Percentiles rank a stretch among this genome's conserved stretches.
These are phyloP conservation scores for Blastomyces parvus DNA, from an alignment of 2,329 filamentous ascomycete genomes.

Conservation along the genomic window DNA sequence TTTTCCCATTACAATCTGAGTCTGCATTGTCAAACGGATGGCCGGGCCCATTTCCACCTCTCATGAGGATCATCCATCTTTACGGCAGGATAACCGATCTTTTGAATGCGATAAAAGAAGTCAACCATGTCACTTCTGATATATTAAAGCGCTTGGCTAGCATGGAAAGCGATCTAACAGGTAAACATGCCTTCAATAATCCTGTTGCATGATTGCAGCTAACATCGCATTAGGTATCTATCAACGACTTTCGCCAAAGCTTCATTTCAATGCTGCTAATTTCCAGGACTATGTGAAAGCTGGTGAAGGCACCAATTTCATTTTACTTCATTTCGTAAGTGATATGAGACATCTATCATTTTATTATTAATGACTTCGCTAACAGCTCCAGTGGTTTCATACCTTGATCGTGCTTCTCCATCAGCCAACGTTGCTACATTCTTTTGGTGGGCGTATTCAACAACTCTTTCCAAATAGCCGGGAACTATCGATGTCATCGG, in stretches of 20 bases:
- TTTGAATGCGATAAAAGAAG: conserved; percentile 67
- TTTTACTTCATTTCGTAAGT: conserved; percentile 61
- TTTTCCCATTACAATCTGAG: conserved; percentile 52
- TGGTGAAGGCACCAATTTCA: conserved; percentile 77
- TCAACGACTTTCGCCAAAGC: conserved; percentile 60
- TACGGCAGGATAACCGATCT: conserved; percentile 78
- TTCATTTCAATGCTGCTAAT: conserved; percentile 78
- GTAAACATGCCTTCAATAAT: conserved; percentile 25
- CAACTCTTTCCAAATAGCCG: conserved; percentile 71
- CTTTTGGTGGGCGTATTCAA: conserved; percentile 59
- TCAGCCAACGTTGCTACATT: conserved; percentile 71
- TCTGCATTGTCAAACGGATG: conserved; percentile 50
- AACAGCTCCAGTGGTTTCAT: conserved; percentile 58
- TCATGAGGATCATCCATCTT: conserved; percentile 75
- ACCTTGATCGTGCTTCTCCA: conserved; percentile 76
- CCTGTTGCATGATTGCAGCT: conserved; percentile 10
- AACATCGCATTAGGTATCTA: conserved; percentile 44
- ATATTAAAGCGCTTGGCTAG: conserved; percentile 60
- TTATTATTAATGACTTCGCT: conserved; percentile 9
- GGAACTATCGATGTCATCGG: conserved; percentile 74
- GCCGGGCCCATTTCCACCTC: conserved; percentile 68
- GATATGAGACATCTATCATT: not conserved
- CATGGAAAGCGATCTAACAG: conserved; percentile 73
- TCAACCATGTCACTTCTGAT: conserved; percentile 64
- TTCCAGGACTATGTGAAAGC: conserved; percentile 75